A percentile compares a stretch with the other conserved stretches of the same genome.
phyloP scores from a whole-genome alignment of 2,329 filamentous ascomycete species.

The Trichothecium roseum region DNA sequence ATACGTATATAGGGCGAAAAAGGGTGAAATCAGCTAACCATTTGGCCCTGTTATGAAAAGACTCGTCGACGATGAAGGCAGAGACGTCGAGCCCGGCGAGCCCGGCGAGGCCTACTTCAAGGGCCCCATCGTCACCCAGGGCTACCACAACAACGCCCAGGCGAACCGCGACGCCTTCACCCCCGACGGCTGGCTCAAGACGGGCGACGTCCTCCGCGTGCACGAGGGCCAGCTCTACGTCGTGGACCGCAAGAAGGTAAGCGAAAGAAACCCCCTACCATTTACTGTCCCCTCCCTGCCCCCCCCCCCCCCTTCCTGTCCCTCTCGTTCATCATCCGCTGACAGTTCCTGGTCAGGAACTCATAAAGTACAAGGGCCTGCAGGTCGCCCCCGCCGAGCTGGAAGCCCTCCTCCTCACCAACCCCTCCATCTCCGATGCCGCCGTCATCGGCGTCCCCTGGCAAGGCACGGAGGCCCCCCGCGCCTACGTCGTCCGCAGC shows the following conservation, averaged over 20 bases:
- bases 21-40: no score
- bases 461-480: slow-evolving; percentile 35
- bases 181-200: slow-evolving; percentile 60
- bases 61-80: slow-evolving; percentile 27
- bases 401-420: slow-evolving; percentile 32
- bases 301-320: background rate
- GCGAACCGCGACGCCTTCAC: slow-evolving; percentile 54
- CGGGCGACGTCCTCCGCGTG: slow-evolving; percentile 67
- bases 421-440: slow-evolving; percentile 39
- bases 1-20: no score
- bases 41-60: no score
- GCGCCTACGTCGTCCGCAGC: slow-evolving; percentile 21
- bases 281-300: no score
- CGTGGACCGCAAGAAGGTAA: slow-evolving; percentile 66
- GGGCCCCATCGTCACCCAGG: slow-evolving; percentile 64
- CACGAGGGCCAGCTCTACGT: slow-evolving; percentile 64
- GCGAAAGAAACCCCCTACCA: no score
- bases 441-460: slow-evolving; percentile 50
- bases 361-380: slow-evolving; percentile 45
- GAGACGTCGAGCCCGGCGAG: slow-evolving; percentile 25
- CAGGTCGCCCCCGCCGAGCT: slow-evolving; percentile 60
- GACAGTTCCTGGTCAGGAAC: slow-evolving; percentile 46
- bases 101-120: slow-evolving; percentile 57
- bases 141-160: slow-evolving; percentile 58
- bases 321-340: slow-evolving; percentile 19